A percentile compares a stretch with the other conserved stretches of the same genome.
phyloP scores from a whole-genome alignment of 805 yeast species.

The Maudiozyma pseudohumilis region DNA sequence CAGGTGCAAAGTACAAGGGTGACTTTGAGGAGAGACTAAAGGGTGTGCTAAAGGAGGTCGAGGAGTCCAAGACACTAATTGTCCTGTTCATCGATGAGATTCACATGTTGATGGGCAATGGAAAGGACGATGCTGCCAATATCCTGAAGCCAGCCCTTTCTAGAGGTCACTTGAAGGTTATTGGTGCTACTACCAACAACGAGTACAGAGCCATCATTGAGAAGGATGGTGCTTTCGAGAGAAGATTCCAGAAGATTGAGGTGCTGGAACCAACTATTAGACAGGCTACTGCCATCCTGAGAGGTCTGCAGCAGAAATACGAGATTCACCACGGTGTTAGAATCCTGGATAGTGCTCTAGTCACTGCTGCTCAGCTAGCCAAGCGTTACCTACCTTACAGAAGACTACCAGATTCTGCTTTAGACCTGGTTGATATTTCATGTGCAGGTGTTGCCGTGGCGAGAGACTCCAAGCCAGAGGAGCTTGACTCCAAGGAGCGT shows the following conservation, averaged over 20 bases:
- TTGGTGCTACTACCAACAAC: constrained; percentile 94
- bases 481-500: constrained; percentile 86
- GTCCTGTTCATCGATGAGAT: constrained; percentile 93
- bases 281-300: constrained; percentile 89
- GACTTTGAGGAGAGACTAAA: constrained; percentile 97
- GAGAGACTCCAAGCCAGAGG: constrained; percentile 96
- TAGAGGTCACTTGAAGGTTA: constrained; percentile 91
- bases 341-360: constrained; percentile 87
- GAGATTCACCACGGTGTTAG: constrained; percentile 98
- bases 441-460: constrained; percentile 98
- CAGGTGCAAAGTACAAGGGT: constrained; percentile 98
- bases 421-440: constrained; percentile 89
- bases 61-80: constrained; percentile 75
- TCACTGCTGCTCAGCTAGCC: constrained; percentile 89
- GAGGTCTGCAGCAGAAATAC: constrained; percentile 91
- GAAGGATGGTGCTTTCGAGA: constrained; percentile 97
- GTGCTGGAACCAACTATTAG: constrained; percentile 87
- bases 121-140: constrained; percentile 95
- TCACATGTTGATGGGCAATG: constrained; percentile 99
- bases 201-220: constrained; percentile 90
- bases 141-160: constrained; percentile 95
- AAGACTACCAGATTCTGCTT: constrained; percentile 93
- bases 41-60: constrained; percentile 91
- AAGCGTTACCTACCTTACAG: constrained; percentile 91
- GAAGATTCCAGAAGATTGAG: constrained; percentile 95